Percentiles rank a stretch among this genome's conserved stretches.
Conservation (phyloP, 108 stramenopile species). For the Discostella pseudostelligera region DNA sequence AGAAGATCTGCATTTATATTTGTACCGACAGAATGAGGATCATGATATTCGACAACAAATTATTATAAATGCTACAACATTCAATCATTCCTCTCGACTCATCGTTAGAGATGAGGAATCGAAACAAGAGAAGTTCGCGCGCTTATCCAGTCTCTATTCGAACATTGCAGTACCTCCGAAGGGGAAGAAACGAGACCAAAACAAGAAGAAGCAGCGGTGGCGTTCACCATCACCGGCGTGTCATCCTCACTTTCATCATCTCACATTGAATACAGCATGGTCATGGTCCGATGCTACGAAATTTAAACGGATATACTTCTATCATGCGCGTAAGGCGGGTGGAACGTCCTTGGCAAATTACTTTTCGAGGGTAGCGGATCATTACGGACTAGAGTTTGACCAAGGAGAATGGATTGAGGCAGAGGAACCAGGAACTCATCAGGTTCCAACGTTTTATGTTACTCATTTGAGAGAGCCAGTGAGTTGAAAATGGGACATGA, state of each 20-base stretch:
- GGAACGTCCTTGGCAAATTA: slow-evolving; percentile 25
- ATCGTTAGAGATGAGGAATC: no score
- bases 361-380: slow-evolving; percentile 24
- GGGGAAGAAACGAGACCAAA: neutral
- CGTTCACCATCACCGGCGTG: slow-evolving; percentile 38
- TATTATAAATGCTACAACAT: no score
- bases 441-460: slow-evolving; percentile 33
- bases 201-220: neutral
- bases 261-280: neutral
- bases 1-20: no score
- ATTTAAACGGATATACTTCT: slow-evolving; percentile 35
- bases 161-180: neutral
- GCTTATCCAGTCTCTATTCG: neutral
- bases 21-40: no score
- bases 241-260: slow-evolving; percentile 29
- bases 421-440: slow-evolving; percentile 32
- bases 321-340: slow-evolving; percentile 20
- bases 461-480: slow-evolving; percentile 41
- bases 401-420: slow-evolving; percentile 13
- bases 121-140: neutral
- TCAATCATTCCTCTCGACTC: no score
- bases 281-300: slow-evolving; percentile 21
- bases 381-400: slow-evolving; percentile 31
- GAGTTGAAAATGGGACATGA: neutral
- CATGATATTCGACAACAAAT: no score